phyloP scores from a whole-genome alignment of 139 green algal species.

The Chlorella sp. region DNA sequence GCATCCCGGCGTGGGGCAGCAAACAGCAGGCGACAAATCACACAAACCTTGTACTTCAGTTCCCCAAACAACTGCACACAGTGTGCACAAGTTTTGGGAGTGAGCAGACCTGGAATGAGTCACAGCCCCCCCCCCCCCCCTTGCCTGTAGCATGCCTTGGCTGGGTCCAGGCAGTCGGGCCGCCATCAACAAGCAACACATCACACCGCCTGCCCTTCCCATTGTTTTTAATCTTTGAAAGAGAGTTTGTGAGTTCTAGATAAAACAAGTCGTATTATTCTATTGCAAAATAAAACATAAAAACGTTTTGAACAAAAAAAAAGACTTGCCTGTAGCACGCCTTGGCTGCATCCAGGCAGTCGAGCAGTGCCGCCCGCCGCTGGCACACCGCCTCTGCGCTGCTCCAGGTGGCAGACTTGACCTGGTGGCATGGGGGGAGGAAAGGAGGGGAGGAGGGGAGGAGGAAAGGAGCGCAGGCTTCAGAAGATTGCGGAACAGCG shows the following conservation, averaged over 20 bases:
- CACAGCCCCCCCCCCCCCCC: not conserved
- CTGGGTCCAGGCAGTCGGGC: slow-evolving; percentile 61
- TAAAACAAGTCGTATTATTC: too few species aligned
- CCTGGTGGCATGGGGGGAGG: not conserved
- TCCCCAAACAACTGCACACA: not conserved
- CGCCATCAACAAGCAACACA: too few species aligned
- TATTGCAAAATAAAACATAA: too few species aligned
- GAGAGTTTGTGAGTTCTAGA: too few species aligned
- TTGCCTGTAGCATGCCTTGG: slow-evolving; percentile 50
- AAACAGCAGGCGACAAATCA: too few species aligned
- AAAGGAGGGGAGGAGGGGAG: not conserved
- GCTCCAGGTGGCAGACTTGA: slow-evolving; percentile 44
- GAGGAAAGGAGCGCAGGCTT: not conserved
- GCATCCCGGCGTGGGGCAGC: too few species aligned
- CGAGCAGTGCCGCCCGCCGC: slow-evolving; percentile 65
- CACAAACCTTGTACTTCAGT: too few species aligned
- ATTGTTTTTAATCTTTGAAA: too few species aligned
- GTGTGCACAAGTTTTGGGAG: not conserved
- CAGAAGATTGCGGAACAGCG: too few species aligned
- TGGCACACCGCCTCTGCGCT: slow-evolving; percentile 35
- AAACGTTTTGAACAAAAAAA: too few species aligned
- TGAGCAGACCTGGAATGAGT: not conserved
- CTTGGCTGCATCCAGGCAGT: slow-evolving; percentile 62
- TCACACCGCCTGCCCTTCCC: too few species aligned
- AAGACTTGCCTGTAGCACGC: slow-evolving; percentile 52